Evolutionary conservation across 148 eudicot species (phyloP), one percentile per base, ranked within the genome.

Genomic region (Heliamphora exappendiculata): DNA sequence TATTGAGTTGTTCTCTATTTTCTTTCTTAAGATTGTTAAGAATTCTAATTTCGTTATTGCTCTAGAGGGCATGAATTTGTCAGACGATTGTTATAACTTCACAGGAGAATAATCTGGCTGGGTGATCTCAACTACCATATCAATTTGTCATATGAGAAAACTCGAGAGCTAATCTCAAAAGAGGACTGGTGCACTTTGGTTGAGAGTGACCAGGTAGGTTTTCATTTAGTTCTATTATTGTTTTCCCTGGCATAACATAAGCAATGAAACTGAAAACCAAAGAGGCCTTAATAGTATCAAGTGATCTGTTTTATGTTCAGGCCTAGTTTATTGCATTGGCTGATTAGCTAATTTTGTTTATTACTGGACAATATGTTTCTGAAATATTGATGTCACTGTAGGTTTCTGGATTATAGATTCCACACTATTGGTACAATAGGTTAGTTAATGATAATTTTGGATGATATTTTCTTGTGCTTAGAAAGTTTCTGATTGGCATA

Each of bases 71-170:
- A 26, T 24, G 57, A 29, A 29, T 75, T 53, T 17, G 45, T 51
- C 36, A 6, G 70, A 57, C 53, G 24, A 66, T 19, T 50, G 29
- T 62, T 62, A 45, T 67, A 26, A 28, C 62, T 60, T 58, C 76
- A 67, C 89, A 94, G 98, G 85, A 85, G 87, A 85, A 90, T 94
- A 78, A 85, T 94, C 37, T 94, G 98, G 98, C 86, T 94, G 59
- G 98, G 98, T 49, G 98, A 94, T 86, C 85, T 94, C 67, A 94
- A 94, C 79, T 94, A 94, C 76, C 95, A 97, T 58, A 82, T 94
- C 82, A 87, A 87, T 84, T 78, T 90, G 78, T 71, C 98, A 64
- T 91, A 89, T 87, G 95, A 90, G 33, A 85, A 84, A 72, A 89
- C 98, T 20, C 81, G 91, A 73, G 84, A 89, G 75, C 80, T 94